Base-by-base conservation (phyloP, 768 basidiomycete species). In the Tylopilus subfusipes region DNA sequence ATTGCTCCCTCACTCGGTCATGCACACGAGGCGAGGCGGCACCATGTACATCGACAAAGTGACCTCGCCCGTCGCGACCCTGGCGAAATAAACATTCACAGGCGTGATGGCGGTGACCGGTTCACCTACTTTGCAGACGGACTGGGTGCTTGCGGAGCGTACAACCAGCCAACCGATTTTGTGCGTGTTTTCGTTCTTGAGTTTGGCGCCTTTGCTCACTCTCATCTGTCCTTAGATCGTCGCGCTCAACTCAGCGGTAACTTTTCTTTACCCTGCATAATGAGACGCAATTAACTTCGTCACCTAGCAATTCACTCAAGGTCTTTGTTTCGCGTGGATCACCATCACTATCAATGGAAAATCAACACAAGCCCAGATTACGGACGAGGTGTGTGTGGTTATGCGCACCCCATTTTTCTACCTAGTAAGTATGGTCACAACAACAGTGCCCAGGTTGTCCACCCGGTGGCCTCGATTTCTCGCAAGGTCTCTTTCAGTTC, bases 401-500 rank as follows among this genome's bases (percentile, higher is more conserved):
- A 11, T 42, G 7, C 9, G 19, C 21, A 24, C 3, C 8, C 12
- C 34, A 19, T 40, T 7, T 34, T 50, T 27, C 21, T 42, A 9
- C 13, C 9, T 25, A 40, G 42, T 9, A 30, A 49, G 43, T 39
- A 16, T n/a, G 24, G 4, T 10, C 27, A 34, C 47, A 27, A 50
- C 12, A 24, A 51, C 54, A 87, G 81, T 90, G 88, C 62, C 83
- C 84, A 11, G 80, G 80, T 30, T 92, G 90, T 67, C 82, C 82
- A 4, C 73, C 64, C 34, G 77, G 71, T 27, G 88, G 83, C 36
- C 81, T 92, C 27, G 90, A 93, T 70, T 70, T 91, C 44, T 83
- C 84, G 12, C 60, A 73, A 31, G 82, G 83, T 42, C 78, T 92
- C 44, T 92, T 93, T 73, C 34, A 71, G 42, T 79, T 67, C 73